Evolutionary conservation across 2,329 filamentous ascomycete species (phyloP).

Genomic region (Cryphonectria radicalis): DNA sequence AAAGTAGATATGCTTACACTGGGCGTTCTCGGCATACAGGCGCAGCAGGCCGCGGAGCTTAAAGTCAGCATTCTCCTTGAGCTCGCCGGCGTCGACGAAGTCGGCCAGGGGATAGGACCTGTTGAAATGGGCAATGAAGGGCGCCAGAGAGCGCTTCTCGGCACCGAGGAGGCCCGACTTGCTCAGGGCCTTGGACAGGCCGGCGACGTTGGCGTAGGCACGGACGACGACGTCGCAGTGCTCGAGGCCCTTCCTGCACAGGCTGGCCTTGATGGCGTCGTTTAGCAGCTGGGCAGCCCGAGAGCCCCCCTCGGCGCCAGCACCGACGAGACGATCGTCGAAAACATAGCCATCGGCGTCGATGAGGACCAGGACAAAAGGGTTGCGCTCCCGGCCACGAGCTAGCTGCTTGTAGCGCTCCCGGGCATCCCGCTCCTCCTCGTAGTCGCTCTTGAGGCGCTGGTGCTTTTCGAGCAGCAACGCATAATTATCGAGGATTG

Average conservation of each 20-base stretch:
- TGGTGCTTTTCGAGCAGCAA: slow-evolving; percentile 58
- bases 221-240: slow-evolving; percentile 59
- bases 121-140: slow-evolving; percentile 62
- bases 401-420: slow-evolving; percentile 60
- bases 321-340: slow-evolving; percentile 52
- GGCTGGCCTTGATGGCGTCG: slow-evolving; percentile 51
- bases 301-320: slow-evolving; percentile 57
- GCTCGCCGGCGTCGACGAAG: slow-evolving; percentile 64
- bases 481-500: slow-evolving; percentile 34
- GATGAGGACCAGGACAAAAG: slow-evolving; percentile 64
- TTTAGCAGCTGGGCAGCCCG: slow-evolving; percentile 58
- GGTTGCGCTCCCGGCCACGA: slow-evolving; percentile 53
- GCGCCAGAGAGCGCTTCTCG: slow-evolving; percentile 59
- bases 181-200: slow-evolving; percentile 54
- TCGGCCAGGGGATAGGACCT: slow-evolving; percentile 62
- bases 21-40: slow-evolving; percentile 59
- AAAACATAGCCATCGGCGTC: slow-evolving; percentile 67
- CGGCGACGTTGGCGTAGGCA: slow-evolving; percentile 59
- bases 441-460: slow-evolving; percentile 59
- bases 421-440: slow-evolving; percentile 57
- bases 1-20: slow-evolving; percentile 68
- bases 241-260: slow-evolving; percentile 52
- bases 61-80: slow-evolving; percentile 63
- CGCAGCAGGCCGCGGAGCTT: slow-evolving; percentile 58
- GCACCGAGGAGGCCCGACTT: slow-evolving; percentile 53